Evolutionary conservation across 768 basidiomycete genomes (phyloP).

Genomic region (Tylopilus intermedius): DNA sequence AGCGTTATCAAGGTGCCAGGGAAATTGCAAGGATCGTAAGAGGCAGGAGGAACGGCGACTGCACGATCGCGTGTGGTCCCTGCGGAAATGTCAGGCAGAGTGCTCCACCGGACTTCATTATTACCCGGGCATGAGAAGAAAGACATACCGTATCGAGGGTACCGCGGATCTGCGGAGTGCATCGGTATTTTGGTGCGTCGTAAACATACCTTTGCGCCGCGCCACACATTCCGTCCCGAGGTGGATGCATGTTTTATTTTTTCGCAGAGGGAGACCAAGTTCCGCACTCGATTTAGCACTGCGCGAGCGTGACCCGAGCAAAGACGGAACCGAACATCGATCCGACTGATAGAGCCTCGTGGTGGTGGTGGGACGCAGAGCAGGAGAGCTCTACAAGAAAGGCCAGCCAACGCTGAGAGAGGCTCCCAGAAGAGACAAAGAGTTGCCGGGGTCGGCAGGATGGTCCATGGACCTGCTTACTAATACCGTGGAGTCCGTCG

Average conservation of each 20-base stretch:
- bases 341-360: constrained; percentile 12
- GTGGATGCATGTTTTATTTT: neutral
- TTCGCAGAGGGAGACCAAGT: neutral
- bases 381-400: constrained; percentile 17
- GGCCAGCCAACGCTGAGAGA: neutral
- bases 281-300: constrained; percentile 3
- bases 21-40: constrained; percentile 13
- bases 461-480: constrained; percentile 28
- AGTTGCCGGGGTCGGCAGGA: constrained; percentile 13
- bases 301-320: neutral
- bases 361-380: neutral
- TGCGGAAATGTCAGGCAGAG: constrained; percentile 15
- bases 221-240: constrained; percentile 13
- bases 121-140: constrained; percentile 21
- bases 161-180: constrained; percentile 30
- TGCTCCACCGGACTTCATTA: constrained; percentile 20
- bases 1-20: constrained; percentile 24
- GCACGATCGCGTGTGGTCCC: constrained; percentile 16
- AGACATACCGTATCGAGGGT: constrained; percentile 18
- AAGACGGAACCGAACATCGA: constrained; percentile 13
- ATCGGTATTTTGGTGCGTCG: neutral
- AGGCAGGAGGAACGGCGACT: constrained; percentile 27
- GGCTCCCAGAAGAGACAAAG: neutral
- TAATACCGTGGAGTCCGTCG: constrained; percentile 12
- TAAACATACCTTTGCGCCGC: constrained; percentile 3